These are phyloP conservation scores for Ambrosia artemisiifolia DNA, from an alignment of 129 eudicot species.

Conservation along the genomic window DNA sequence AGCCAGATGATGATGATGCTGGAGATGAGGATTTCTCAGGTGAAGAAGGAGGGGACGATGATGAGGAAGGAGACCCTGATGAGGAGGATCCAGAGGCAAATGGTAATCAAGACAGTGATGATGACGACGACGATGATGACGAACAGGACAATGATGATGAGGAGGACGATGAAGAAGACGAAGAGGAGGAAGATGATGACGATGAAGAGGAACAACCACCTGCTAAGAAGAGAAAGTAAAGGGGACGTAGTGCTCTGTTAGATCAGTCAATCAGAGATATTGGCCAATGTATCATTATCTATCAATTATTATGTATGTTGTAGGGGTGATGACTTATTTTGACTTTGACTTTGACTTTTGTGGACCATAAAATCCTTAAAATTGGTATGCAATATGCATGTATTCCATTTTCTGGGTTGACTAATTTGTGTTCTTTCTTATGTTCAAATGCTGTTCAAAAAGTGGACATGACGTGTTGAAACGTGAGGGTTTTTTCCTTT, in stretches of 20 bases:
- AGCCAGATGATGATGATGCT: conserved; percentile 46
- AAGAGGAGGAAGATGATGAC: conserved; percentile 5
- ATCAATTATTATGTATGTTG: conserved; percentile 21
- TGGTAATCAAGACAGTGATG: conserved; percentile 59
- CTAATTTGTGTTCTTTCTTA: not conserved
- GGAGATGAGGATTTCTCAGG: conserved; percentile 87
- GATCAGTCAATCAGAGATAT: conserved; percentile 10
- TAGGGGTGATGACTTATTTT: conserved; percentile 26
- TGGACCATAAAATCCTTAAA: conserved; percentile 23
- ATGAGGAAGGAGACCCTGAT: conserved; percentile 66
- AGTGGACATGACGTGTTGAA: not conserved
- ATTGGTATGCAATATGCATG: conserved; percentile 20
- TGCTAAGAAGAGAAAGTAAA: conserved; percentile 86
- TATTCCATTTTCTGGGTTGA: conserved; percentile 25
- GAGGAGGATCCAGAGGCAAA: conserved; percentile 58
- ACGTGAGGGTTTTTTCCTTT: not conserved
- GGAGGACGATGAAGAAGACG: conserved; percentile 38
- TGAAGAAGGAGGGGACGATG: conserved; percentile 60
- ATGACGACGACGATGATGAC: conserved; percentile 52
- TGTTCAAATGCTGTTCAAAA: not conserved
- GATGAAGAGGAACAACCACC: conserved; percentile 90
- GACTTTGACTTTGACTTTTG: conserved; percentile 27
- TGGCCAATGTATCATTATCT: conserved; percentile 27
- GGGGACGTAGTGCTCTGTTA: conserved; percentile 30
- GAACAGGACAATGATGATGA: conserved; percentile 43